phyloP scores from a whole-genome alignment of 768 basidiomycete genomes.

The Dacryopinax primogenitus region DNA sequence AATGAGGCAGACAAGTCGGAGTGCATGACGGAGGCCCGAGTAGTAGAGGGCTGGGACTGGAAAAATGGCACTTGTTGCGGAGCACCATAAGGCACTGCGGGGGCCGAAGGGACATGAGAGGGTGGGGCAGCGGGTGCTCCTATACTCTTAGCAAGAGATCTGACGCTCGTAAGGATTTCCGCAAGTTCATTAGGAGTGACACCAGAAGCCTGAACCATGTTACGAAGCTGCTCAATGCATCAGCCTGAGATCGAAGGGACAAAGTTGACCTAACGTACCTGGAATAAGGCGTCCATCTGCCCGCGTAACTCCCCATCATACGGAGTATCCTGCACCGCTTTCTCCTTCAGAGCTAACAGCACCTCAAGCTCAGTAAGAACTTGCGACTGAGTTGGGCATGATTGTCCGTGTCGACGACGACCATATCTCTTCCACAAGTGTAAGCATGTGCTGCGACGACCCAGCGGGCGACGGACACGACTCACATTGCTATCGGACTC shows the following conservation, averaged over 20 bases:
- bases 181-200: constrained; percentile 68
- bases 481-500: constrained; percentile 18
- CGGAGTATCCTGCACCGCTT: constrained; percentile 54
- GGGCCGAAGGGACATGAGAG: constrained; percentile 23
- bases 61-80: constrained; percentile 8
- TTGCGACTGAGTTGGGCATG: constrained; percentile 49
- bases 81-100: constrained; percentile 15
- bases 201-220: constrained; percentile 56
- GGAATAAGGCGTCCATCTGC: constrained; percentile 66
- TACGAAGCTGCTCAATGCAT: constrained; percentile 40
- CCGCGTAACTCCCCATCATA: constrained; percentile 54
- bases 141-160: constrained; percentile 23
- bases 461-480: constrained; percentile 22
- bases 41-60: constrained; percentile 11
- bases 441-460: not conserved
- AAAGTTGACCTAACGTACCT: constrained; percentile 39
- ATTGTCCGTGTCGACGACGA: constrained; percentile 5
- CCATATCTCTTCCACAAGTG: not conserved
- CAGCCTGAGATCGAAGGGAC: not conserved
- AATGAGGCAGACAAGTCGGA: not conserved
- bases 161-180: constrained; percentile 61
- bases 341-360: constrained; percentile 67
- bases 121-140: constrained; percentile 25
- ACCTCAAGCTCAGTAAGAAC: constrained; percentile 76
- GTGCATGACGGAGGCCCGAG: not conserved